Evolutionary conservation across 176 grass and related monocot species (phyloP).

Genomic region (Sorghum bicolor): DNA sequence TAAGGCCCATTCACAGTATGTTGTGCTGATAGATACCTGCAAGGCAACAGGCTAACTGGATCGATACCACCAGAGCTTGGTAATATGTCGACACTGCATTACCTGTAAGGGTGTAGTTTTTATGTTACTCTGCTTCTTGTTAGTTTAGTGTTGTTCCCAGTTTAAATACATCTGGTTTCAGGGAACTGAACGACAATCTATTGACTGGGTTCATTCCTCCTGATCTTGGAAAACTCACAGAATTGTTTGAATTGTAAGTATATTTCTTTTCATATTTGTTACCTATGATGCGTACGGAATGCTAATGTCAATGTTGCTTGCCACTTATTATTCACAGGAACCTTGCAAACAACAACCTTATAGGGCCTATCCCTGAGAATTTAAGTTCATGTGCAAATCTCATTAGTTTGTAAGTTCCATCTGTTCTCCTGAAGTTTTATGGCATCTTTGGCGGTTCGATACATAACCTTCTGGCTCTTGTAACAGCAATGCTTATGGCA

Average conservation of each 20-base stretch:
- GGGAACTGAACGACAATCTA: slow-evolving; percentile 84
- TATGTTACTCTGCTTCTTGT: background rate
- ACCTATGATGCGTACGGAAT: background rate
- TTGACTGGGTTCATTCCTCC: slow-evolving; percentile 82
- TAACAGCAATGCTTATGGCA: slow-evolving; percentile 76
- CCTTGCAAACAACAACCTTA: slow-evolving; percentile 82
- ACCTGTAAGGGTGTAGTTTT: slow-evolving; percentile 54
- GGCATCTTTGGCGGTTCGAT: background rate
- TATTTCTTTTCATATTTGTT: background rate
- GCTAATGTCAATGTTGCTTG: background rate
- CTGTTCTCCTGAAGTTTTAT: slow-evolving; percentile 7
- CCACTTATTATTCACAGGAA: slow-evolving; percentile 50
- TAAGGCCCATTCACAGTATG: slow-evolving; percentile 7
- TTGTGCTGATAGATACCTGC: slow-evolving; percentile 61
- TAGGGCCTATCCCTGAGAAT: slow-evolving; percentile 86
- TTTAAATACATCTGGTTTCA: slow-evolving; percentile 41
- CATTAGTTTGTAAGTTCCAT: slow-evolving; percentile 84
- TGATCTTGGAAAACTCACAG: slow-evolving; percentile 81
- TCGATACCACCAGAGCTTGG: slow-evolving; percentile 88
- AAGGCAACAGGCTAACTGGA: slow-evolving; percentile 74
- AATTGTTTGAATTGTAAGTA: slow-evolving; percentile 93
- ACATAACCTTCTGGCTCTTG: slow-evolving; percentile 18
- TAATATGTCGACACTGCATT: slow-evolving; percentile 92
- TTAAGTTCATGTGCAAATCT: slow-evolving; percentile 86
- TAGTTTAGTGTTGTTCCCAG: background rate